These are phyloP conservation scores for Neofusicoccum parvum DNA, from an alignment of 2,329 filamentous ascomycete genomes.

Conservation along the genomic window DNA sequence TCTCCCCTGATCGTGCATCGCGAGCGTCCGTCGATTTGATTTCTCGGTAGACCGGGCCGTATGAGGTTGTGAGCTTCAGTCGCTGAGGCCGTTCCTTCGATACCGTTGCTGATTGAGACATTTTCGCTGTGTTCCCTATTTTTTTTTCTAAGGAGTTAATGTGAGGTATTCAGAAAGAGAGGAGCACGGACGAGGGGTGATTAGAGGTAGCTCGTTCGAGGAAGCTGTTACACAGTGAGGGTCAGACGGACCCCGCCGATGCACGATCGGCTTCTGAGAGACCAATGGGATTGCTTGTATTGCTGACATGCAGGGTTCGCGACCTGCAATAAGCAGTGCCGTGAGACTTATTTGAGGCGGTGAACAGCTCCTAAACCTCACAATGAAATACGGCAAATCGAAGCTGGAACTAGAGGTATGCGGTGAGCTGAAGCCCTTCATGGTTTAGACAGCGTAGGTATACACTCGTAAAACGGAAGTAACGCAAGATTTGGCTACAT, in stretches of 20 bases:
- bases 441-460: no score
- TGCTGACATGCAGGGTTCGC: not conserved
- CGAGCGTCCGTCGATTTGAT: constrained; percentile 5
- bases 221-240: not conserved
- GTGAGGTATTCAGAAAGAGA: no score
- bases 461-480: no score
- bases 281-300: not conserved
- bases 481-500: no score
- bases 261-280: not conserved
- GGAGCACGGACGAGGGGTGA: not conserved
- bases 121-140: not conserved
- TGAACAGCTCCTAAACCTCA: not conserved
- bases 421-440: not conserved
- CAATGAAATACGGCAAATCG: not conserved
- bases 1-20: constrained; percentile 36
- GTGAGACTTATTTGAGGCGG: not conserved
- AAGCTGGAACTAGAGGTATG: not conserved
- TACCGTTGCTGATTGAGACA: not conserved
- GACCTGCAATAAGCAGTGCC: not conserved
- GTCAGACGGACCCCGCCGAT: constrained; percentile 5
- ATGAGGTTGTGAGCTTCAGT: constrained; percentile 2
- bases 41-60: not conserved
- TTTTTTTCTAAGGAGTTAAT: no score
- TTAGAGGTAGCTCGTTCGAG: not conserved
- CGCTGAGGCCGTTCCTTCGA: not conserved